Base-by-base conservation (phyloP, 2,329 filamentous ascomycete species). In the Trichoderma semiorbis region DNA sequence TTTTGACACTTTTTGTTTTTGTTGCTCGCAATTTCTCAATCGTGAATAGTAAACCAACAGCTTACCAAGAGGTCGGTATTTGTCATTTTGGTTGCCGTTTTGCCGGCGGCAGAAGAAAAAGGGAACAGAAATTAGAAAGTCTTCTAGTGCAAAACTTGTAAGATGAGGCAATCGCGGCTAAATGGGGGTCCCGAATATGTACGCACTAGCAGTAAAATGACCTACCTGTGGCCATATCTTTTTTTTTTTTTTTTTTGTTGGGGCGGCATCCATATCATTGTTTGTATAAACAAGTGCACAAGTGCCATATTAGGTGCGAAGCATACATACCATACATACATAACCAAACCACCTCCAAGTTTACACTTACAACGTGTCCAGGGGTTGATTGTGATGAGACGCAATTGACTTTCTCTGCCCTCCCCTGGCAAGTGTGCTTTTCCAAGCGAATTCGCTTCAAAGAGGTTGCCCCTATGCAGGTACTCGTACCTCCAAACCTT, bases 81-180 rank as follows among this genome's bases (percentile, higher is more conserved):
- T 68, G 53, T 68, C 65, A 68, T 53, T 53, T 60, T 16, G 16
- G 55, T 47, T 30, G 50, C 50, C 34, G 55, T 30, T 53, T 39
- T 43, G 57, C 26, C 60, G 39, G 34, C 57, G 18, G 55, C 28
- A 43, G 16, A 32, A 34, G 26, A 10, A 39, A 39, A 47, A 43
- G 14, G n/a, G 10, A 57, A 14, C 26, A 32, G 26, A 39, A 43
- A 55, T 16, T 36, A 55, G 24, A 21, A 28, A 21, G 16, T 21
- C 24, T n/a, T n/a, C 24, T 12, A 69, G 10, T 34, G 66, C 32
- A n/a, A 28, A 16, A 61, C 30, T 24, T 30, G 39, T 69, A 50
- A 69, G 66, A 69, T 69, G 57, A 69, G 66, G 57, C 57, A 36
- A 62, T 69, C 57, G 57, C 28, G 57, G 53, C 34, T 68, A 68